phyloP scores from a whole-genome alignment of 768 basidiomycete genomes.

The Asterophora lycoperdoides region DNA sequence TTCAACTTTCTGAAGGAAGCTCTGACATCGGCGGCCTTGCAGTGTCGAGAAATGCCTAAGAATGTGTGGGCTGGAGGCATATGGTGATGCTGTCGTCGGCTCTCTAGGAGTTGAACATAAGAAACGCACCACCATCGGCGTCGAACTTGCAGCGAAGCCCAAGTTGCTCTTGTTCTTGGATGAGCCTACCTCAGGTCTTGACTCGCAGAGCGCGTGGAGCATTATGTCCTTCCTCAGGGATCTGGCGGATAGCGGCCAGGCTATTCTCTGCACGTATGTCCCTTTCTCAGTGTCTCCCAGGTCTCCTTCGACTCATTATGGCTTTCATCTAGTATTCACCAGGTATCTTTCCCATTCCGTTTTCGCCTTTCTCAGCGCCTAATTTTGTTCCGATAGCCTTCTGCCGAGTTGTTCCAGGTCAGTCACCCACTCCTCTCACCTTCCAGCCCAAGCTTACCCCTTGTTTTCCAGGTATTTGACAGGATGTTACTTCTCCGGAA shows the following conservation, averaged over 20 bases:
- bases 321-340: slow-evolving; percentile 37
- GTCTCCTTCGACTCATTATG: background rate
- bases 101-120: slow-evolving; percentile 65
- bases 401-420: slow-evolving; percentile 77
- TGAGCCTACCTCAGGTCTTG: slow-evolving; percentile 85
- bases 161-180: slow-evolving; percentile 80
- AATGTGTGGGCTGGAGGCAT: slow-evolving; percentile 63
- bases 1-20: background rate
- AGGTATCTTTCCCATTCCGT: slow-evolving; percentile 18
- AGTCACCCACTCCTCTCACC: background rate
- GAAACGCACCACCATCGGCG: slow-evolving; percentile 83
- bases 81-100: slow-evolving; percentile 66
- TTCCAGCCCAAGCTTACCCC: background rate
- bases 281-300: background rate
- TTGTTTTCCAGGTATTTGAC: slow-evolving; percentile 54
- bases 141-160: slow-evolving; percentile 86
- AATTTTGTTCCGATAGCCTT: slow-evolving; percentile 47
- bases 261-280: slow-evolving; percentile 80
- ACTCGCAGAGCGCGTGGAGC: slow-evolving; percentile 85
- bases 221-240: slow-evolving; percentile 72
- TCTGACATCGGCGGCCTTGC: background rate
- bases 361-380: background rate
- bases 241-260: slow-evolving; percentile 78
- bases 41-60: slow-evolving; percentile 15
- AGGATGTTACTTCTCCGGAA: slow-evolving; percentile 63